Evolutionary conservation across 306 rosid genomes (phyloP), one percentile per base, ranked within the genome.

Genomic region (Sphenostylis stenocarpa): DNA sequence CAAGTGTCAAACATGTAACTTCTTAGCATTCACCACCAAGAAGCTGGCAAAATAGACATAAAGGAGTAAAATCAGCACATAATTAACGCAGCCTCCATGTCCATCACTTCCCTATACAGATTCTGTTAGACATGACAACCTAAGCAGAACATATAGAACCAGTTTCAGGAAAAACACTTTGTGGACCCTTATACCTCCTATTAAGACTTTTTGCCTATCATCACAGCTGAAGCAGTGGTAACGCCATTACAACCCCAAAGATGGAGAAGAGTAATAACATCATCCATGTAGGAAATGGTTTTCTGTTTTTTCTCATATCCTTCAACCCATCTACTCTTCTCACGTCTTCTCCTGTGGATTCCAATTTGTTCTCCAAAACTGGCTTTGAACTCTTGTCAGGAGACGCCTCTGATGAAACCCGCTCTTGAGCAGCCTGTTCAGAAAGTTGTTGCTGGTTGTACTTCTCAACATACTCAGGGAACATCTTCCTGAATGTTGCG

Each of bases 171-270:
- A 66, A n/a, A 60, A 76, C 28, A 45, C 75, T 44, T 70, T 70
- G 44, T 67, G 74, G 74, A 75, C 69, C 82, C 75, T 49, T 38
- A 3, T 52, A 36, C 36, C 72, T 43, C 79, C 72, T 66, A 68
- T 60, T 9, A 60, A 77, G 79, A 66, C 70, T 51, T 7, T 20
- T 34, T 44, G 51, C 67, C 67, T 71, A 33, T 39, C 62, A 67
- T 86, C 84, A 95, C 48, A 91, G 93, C 88, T 95, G 99, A 79
- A 95, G 97, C 70, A 95, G 84, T 33, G 99, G 99, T 75, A 95
- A 83, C 5, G 99, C 96, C 99, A 95, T 95, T 62, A 95, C 90
- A 62, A 95, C 80, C 55, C 99, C 97, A 58, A 92, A 92, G 80
- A 91, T 81, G 72, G 99, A 95, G 82, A 95, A 70, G 31, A 95